A percentile compares a stretch with the other conserved stretches of the same genome.
Evolutionary conservation across 371 early-diverging fungal genomes (phyloP).

Genomic region (Umbelopsis sp.): DNA sequence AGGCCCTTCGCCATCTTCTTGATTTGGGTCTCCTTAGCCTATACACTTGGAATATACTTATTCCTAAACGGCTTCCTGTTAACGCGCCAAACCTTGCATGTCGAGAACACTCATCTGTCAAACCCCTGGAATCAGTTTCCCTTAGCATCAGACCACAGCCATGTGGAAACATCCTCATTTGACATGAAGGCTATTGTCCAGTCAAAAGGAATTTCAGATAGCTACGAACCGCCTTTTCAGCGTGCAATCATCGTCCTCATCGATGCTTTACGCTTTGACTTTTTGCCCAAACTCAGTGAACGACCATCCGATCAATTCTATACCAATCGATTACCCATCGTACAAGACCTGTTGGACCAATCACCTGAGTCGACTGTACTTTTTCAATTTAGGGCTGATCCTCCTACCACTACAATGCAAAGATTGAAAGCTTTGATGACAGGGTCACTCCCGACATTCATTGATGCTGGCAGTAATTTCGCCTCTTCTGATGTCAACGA

Average conservation of each 20-base stretch:
- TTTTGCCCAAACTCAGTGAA: slow-evolving; percentile 33
- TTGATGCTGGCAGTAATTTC: slow-evolving; percentile 95
- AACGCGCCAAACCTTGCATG: slow-evolving; percentile 72
- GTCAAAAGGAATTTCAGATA: not conserved
- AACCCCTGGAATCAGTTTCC: slow-evolving; percentile 48
- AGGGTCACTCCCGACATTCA: slow-evolving; percentile 90
- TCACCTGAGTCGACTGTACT: slow-evolving; percentile 71
- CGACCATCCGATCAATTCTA: slow-evolving; percentile 52
- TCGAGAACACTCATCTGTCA: slow-evolving; percentile 39
- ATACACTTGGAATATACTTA: slow-evolving; percentile 62
- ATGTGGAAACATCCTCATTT: not conserved
- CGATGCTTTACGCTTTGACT: slow-evolving; percentile 93
- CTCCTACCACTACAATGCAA: slow-evolving; percentile 97
- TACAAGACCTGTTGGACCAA: slow-evolving; percentile 53
- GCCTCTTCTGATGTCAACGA: slow-evolving; percentile 80
- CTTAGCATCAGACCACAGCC: slow-evolving; percentile 1
- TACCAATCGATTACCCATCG: slow-evolving; percentile 75
- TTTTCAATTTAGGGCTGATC: slow-evolving; percentile 89
- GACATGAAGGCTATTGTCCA: not conserved
- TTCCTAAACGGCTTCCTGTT: slow-evolving; percentile 86
- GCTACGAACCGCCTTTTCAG: slow-evolving; percentile 56
- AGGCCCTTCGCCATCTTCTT: slow-evolving; percentile 19
- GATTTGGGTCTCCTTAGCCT: slow-evolving; percentile 38
- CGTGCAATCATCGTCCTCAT: slow-evolving; percentile 79
- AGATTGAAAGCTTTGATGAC: slow-evolving; percentile 92